Base-by-base conservation (phyloP, 1,284 basidiomycete genomes). In the Xerocomus cyaneibrunnescens region DNA sequence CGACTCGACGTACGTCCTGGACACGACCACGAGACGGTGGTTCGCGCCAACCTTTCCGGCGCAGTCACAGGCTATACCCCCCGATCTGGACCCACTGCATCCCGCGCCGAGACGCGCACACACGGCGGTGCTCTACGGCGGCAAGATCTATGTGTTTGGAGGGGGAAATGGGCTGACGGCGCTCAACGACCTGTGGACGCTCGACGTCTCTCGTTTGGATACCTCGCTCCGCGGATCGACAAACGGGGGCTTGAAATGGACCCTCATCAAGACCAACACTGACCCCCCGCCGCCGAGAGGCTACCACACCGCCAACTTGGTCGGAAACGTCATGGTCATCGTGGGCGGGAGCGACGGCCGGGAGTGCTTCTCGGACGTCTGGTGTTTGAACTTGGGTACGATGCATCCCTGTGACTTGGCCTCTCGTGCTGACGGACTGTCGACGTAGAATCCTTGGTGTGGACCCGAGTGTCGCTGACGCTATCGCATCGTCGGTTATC, bases 81-180 rank as follows among this genome's bases (percentile, higher is more conserved):
- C 53, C 21, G 43, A 51, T 1, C 53, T 46, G 0, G 50, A 50
- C 22, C 62, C 59, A 13, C 42, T 73, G n/a, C 64, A 68, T 66
- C 71, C 94, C 54, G 67, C 85, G 54, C 85, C 89, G 1, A 82
- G 94, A 10, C 83, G 94, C 27, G 93, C 94, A 3, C 94, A 97
- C 68, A 92, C 92, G 0, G 84, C 91, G 2, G 89, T 94, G 22
- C 74, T 85, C 30, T 86, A 92, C 64, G 76, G 78, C 38, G 79
- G 81, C 50, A 87, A 83, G 62, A 78, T 97, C 0, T 91, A 90
- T 75, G 74, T 97, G 3, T 97, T 97, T 65, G 94, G 94, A 5
- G 94, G 94, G 19, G 94, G 94, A 3, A 95, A 94, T 56, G 94
- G 94, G 0, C 78, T 89, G 69, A 84, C 83, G 17, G 94, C 94